These are phyloP conservation scores for Trametes gibbosa DNA, from an alignment of 768 basidiomycete genomes.

Conservation along the genomic window DNA sequence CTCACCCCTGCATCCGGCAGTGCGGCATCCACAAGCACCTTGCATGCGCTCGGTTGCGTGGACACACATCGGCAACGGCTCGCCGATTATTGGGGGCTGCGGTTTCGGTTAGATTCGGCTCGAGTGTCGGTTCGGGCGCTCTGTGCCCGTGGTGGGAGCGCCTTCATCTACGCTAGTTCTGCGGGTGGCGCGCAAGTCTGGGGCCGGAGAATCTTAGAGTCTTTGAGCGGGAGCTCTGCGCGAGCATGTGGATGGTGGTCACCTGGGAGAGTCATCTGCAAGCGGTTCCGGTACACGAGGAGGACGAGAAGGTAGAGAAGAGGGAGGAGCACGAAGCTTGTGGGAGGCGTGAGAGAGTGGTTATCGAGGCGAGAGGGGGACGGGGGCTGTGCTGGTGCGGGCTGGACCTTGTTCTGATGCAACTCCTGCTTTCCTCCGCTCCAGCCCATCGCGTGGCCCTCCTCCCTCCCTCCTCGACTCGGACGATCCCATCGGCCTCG, in stretches of 20 bases:
- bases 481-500: not conserved
- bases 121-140: too few relatives aligned
- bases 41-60: too few relatives aligned
- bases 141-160: too few relatives aligned
- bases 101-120: too few relatives aligned
- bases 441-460: not conserved
- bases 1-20: too few relatives aligned
- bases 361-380: not conserved
- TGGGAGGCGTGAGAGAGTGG: not conserved
- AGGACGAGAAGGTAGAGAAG: not conserved
- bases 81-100: too few relatives aligned
- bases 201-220: not conserved
- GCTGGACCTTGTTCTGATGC: not conserved
- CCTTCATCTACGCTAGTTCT: not conserved
- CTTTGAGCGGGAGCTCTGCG: not conserved
- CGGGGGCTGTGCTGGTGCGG: not conserved
- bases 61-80: too few relatives aligned
- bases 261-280: not conserved
- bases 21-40: too few relatives aligned
- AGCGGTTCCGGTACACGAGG: not conserved
- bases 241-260: not conserved
- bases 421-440: not conserved
- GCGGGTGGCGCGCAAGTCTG: not conserved
- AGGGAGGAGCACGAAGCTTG: not conserved
- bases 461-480: not conserved